phyloP scores from a whole-genome alignment of 768 basidiomycete genomes.

The Pleurotus salmoneostramineus region DNA sequence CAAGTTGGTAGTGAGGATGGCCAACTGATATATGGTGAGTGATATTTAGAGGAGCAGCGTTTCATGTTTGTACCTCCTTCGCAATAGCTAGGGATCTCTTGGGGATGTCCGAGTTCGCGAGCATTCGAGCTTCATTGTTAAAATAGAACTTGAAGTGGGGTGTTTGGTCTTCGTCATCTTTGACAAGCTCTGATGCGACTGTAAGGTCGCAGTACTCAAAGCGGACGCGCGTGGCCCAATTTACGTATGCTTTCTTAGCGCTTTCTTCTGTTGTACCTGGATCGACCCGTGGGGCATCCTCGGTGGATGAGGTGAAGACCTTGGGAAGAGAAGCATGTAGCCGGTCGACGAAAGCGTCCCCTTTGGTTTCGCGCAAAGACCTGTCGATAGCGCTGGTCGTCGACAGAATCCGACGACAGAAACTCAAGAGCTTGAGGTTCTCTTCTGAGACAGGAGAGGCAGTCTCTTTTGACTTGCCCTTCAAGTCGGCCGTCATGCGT shows the following conservation, averaged over 20 bases:
- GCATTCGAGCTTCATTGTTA: conserved; percentile 80
- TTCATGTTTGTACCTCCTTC: conserved; percentile 61
- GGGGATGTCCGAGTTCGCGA: conserved; percentile 82
- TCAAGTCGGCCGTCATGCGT: conserved; percentile 67
- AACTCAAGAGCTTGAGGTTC: conserved; percentile 70
- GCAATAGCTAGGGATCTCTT: conserved; percentile 93
- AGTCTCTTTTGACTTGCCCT: conserved; percentile 64
- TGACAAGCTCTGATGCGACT: conserved; percentile 22
- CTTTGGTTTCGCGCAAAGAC: conserved; percentile 86
- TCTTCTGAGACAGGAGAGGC: conserved; percentile 54
- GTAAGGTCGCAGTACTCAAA: conserved; percentile 93
- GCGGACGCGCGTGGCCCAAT: conserved; percentile 78
- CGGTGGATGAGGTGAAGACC: conserved; percentile 49
- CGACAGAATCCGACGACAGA: conserved; percentile 82
- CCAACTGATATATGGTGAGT: conserved; percentile 51
- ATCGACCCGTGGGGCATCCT: conserved; percentile 35
- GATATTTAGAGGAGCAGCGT: not conserved
- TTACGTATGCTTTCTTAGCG: conserved; percentile 64
- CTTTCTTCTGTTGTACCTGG: conserved; percentile 64
- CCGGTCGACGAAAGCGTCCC: conserved; percentile 78
- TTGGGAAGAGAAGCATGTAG: conserved; percentile 75
- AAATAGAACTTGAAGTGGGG: conserved; percentile 83
- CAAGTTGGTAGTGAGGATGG: conserved; percentile 88
- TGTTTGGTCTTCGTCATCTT: conserved; percentile 42
- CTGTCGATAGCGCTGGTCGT: conserved; percentile 86